Evolutionary conservation across 1,284 basidiomycete genomes (phyloP).

Genomic region (Earliella scabrosa): DNA sequence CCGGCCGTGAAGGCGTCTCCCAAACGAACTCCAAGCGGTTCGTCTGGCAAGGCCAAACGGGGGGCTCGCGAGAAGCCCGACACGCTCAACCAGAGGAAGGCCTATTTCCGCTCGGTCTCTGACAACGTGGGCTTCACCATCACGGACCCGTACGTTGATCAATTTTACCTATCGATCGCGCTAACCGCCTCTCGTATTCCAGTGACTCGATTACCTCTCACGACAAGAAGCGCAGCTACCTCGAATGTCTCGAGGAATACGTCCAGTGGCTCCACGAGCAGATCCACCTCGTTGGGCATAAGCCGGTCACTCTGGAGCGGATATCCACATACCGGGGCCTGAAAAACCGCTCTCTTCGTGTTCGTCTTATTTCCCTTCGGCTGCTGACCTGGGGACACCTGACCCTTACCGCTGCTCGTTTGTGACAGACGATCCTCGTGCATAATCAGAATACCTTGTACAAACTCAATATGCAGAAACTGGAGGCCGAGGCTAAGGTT

Average conservation of each 20-base stretch:
- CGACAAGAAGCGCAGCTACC: conserved; percentile 74
- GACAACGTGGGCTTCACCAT: conserved; percentile 59
- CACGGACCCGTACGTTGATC: conserved; percentile 57
- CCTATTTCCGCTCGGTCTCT: conserved; percentile 55
- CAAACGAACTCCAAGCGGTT: background rate
- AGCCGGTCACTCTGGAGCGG: conserved; percentile 56
- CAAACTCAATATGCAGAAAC: conserved; percentile 50
- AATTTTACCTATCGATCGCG: background rate
- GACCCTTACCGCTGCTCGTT: background rate
- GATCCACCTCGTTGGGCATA: conserved; percentile 50
- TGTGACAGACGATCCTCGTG: conserved; percentile 52
- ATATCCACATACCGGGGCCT: conserved; percentile 59
- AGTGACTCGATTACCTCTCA: conserved; percentile 75
- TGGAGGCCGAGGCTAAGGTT: conserved; percentile 59
- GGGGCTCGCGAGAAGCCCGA: conserved; percentile 29
- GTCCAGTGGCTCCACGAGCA: conserved; percentile 67
- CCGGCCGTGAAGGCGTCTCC: conserved; percentile 1
- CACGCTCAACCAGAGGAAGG: conserved; percentile 49
- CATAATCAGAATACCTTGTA: conserved; percentile 63
- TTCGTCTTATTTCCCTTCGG: conserved; percentile 22
- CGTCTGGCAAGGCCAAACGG: conserved; percentile 1
- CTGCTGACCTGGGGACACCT: background rate
- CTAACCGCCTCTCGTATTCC: background rate
- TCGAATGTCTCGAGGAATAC: conserved; percentile 74
- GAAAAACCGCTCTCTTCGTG: conserved; percentile 57